Conservation (phyloP, 2,329 filamentous ascomycete species). For the Fusarium sp. region DNA sequence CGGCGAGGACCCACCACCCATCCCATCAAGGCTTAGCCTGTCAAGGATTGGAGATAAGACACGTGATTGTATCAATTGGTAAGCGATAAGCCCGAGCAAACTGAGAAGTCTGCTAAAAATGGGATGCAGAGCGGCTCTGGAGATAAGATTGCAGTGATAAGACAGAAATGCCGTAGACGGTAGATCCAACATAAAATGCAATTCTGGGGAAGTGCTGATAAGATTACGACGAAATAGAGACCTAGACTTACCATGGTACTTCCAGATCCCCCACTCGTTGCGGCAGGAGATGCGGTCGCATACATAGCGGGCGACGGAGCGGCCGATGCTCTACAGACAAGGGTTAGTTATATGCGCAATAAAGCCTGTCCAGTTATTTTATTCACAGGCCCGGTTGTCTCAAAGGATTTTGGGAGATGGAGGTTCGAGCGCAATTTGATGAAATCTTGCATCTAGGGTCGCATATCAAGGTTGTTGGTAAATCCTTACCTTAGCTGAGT, state of each 20-base stretch:
- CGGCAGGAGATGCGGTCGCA: constrained; percentile 55
- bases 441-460: background rate
- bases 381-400: background rate
- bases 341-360: constrained; percentile 37
- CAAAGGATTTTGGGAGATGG: background rate
- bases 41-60: constrained; percentile 44
- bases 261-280: constrained; percentile 56
- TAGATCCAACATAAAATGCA: constrained; percentile 16
- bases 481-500: constrained; percentile 63
- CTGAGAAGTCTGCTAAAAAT: constrained; percentile 16
- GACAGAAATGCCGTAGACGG: constrained; percentile 4
- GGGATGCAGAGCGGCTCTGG: constrained; percentile 19
- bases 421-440: constrained; percentile 3
- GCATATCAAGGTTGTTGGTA: constrained; percentile 1
- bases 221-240: constrained; percentile 24
- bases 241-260: constrained; percentile 57
- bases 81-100: constrained; percentile 39
- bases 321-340: constrained; percentile 37
- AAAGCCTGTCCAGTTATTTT: background rate
- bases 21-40: constrained; percentile 41
- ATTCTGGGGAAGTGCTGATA: constrained; percentile 14
- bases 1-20: constrained; percentile 32
- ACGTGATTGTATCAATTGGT: constrained; percentile 50
- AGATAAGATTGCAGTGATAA: constrained; percentile 31
- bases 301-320: constrained; percentile 46